phyloP scores from a whole-genome alignment of 495 filamentous ascomycete genomes.

The Eremomyces bilateralis region DNA sequence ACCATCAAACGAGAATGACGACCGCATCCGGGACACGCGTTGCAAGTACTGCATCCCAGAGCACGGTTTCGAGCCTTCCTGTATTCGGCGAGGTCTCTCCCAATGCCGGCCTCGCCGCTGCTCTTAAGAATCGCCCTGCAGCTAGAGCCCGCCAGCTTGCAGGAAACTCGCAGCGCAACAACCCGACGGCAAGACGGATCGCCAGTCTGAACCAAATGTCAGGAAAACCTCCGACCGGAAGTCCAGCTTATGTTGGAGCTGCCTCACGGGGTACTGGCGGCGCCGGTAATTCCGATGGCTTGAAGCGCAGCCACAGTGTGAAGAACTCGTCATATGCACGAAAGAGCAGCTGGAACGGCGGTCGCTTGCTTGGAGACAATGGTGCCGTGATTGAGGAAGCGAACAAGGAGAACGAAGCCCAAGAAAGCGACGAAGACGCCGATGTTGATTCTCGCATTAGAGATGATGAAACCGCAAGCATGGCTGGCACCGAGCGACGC shows the following conservation, averaged over 20 bases:
- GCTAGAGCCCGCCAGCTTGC: too few relatives aligned
- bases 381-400: constrained; percentile 19
- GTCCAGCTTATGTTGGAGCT: constrained; percentile 30
- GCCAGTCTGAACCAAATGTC: constrained; percentile 74
- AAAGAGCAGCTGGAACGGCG: constrained; percentile 10
- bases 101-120: constrained; percentile 14
- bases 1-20: neutral
- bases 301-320: constrained; percentile 52
- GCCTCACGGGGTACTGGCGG: constrained; percentile 29
- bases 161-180: constrained; percentile 16
- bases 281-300: too few relatives aligned
- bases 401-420: constrained; percentile 40
- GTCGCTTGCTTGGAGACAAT: too few relatives aligned
- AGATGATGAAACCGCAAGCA: constrained; percentile 23
- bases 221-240: constrained; percentile 42
- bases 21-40: too few relatives aligned
- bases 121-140: constrained; percentile 22
- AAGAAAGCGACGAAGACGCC: constrained; percentile 16
- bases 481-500: constrained; percentile 29
- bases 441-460: constrained; percentile 1
- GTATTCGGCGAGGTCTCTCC: constrained; percentile 17
- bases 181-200: constrained; percentile 36
- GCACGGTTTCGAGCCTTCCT: constrained; percentile 20
- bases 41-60: constrained; percentile 27
- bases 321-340: constrained; percentile 21